Evolutionary conservation across 176 grass and related monocot species (phyloP).

Genomic region (Paspalum notatum): DNA sequence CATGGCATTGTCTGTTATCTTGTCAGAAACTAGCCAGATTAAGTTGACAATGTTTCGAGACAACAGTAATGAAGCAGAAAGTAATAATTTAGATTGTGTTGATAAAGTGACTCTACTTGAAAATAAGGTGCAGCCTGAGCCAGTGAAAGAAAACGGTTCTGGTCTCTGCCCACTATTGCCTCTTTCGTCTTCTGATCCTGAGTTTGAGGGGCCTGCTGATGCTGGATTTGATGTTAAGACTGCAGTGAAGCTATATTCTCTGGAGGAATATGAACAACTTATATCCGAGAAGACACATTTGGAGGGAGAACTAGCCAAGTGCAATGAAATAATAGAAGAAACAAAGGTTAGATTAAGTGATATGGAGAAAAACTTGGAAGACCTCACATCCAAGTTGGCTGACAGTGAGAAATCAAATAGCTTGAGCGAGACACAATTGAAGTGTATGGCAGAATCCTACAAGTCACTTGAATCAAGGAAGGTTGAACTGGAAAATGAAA

Average conservation of each 20-base stretch:
- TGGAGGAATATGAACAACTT: slow-evolving; percentile 70
- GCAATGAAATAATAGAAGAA: slow-evolving; percentile 69
- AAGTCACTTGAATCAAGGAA: slow-evolving; percentile 81
- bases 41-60: slow-evolving; percentile 56
- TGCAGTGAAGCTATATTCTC: slow-evolving; percentile 44
- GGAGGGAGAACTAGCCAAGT: slow-evolving; percentile 66
- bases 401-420: slow-evolving; percentile 93
- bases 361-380: slow-evolving; percentile 66
- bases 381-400: slow-evolving; percentile 72
- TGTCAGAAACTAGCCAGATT: slow-evolving; percentile 74
- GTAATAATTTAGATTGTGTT: slow-evolving; percentile 84
- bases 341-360: slow-evolving; percentile 65
- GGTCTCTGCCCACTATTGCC: slow-evolving; percentile 42
- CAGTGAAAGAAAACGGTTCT: slow-evolving; percentile 47
- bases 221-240: slow-evolving; percentile 51
- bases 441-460: slow-evolving; percentile 96
- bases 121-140: slow-evolving; percentile 80
- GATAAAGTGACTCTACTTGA: slow-evolving; percentile 99
- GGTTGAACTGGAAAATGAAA: slow-evolving; percentile 79
- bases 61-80: slow-evolving; percentile 72
- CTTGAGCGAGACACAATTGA: slow-evolving; percentile 93
- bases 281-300: slow-evolving; percentile 71
- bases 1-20: slow-evolving; percentile 59
- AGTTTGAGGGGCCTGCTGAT: slow-evolving; percentile 62
- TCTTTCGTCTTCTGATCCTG: slow-evolving; percentile 60